Base-by-base conservation (phyloP, 176 grass and related monocot species). In the Stipa capillata region DNA sequence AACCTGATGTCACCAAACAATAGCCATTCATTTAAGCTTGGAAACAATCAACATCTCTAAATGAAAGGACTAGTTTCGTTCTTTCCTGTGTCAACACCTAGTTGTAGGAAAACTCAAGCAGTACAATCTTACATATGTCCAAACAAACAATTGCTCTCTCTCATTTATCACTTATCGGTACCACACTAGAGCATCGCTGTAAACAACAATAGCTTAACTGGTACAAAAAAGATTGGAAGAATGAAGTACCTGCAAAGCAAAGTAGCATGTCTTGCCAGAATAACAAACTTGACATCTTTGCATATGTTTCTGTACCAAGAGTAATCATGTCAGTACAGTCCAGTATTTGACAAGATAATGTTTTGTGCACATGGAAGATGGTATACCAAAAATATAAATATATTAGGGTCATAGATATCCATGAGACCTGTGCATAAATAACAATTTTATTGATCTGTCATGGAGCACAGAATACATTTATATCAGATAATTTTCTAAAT, bases 261-360 rank as follows among this genome's bases (percentile, higher is more conserved):
- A 69, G 80, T 98, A 98, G 79, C 95, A 98, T 82, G 87, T 87
- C 78, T 89, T 92, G 66, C 92, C 95, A 82, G 92, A 87, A 90
- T 91, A 94, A 90, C 95, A 94, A 94, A 91, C 36, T 82, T 92
- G 69, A 54, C 95, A 94, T 35, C 74, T 88, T 42, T 89, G 87
- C 87, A 92, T 87, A 85, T 98, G 95, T 68, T 88, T 98, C 95
- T 98, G 85, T 35, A 83, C 57, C 41, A 68, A 90, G 33, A 75
- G 48, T 48, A 60, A 14, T 37, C 74, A 73, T 74, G 52, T 85
- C 78, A 87, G 27, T 80, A 84, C 45, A 67, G 15, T 89, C 27
- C 31, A 68, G 32, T 35, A 74, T 65, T 84, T 13, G 45, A 83
- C 28, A 75, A 76, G 20, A 65, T 15, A 67, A 27, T 18, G 6